These are phyloP conservation scores for Coniferiporia weirii DNA, from an alignment of 1,284 basidiomycete species.

Conservation along the genomic window DNA sequence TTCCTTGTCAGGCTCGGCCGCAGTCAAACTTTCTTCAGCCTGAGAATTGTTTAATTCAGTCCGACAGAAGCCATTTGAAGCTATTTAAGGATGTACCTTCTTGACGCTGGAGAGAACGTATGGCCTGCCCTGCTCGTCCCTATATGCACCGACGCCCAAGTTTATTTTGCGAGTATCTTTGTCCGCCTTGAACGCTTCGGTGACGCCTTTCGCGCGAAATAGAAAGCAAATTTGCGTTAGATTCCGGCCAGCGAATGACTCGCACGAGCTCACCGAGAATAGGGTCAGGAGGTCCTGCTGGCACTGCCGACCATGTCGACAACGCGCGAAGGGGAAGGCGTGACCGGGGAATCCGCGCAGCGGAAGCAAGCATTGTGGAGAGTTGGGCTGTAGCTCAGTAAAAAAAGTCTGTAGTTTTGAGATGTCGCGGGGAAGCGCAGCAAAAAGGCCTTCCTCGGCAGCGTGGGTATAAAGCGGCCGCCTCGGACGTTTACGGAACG, in stretches of 20 bases:
- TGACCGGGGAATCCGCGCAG: constrained; percentile 30
- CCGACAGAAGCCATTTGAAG: background rate
- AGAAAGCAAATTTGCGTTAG: constrained; percentile 13
- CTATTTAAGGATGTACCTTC: constrained; percentile 49
- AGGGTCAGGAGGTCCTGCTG: constrained; percentile 87
- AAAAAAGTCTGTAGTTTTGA: background rate
- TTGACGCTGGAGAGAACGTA: constrained; percentile 90
- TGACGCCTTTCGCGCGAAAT: constrained; percentile 70
- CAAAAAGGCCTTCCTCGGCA: background rate
- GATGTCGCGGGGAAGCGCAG: background rate
- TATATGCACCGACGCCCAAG: constrained; percentile 92
- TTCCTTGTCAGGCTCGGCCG: constrained; percentile 86
- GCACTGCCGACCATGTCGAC: constrained; percentile 81
- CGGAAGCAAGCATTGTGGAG: constrained; percentile 28
- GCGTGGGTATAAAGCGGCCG: background rate
- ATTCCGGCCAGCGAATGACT: background rate
- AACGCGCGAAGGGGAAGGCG: constrained; percentile 34
- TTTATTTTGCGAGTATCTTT: constrained; percentile 92
- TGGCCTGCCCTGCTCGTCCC: constrained; percentile 93
- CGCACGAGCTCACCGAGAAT: constrained; percentile 72
- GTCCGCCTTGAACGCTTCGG: constrained; percentile 95
- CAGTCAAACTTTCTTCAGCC: constrained; percentile 78
- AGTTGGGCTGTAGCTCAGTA: constrained; percentile 24
- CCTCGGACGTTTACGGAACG: background rate
- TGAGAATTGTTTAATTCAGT: constrained; percentile 27